A percentile compares a stretch with the other conserved stretches of the same genome.
Evolutionary conservation across 106 monocot genomes (phyloP).

Genomic region (Dendrobium huoshanense): DNA sequence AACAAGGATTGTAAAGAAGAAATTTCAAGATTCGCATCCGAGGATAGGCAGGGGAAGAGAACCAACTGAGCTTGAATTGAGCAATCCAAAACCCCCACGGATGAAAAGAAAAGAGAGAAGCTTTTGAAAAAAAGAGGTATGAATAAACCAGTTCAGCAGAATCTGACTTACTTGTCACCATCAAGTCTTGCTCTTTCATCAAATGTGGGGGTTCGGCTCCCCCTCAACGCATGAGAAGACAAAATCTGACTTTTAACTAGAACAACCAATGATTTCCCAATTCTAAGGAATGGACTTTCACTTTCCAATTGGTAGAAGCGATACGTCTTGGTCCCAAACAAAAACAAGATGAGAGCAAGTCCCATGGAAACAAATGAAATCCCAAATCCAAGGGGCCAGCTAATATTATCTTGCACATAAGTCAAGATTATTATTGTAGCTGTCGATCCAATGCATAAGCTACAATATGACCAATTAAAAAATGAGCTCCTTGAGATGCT

Average conservation of each 20-base stretch:
- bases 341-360: conserved; percentile 40
- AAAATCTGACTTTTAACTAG: background rate
- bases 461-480: conserved; percentile 85
- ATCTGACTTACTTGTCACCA: background rate
- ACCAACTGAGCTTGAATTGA: too few species aligned
- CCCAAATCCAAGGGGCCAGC: conserved; percentile 75
- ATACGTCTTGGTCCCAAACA: conserved; percentile 51
- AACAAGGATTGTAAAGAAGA: too few species aligned
- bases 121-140: too few species aligned
- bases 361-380: conserved; percentile 51
- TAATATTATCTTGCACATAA: conserved; percentile 68
- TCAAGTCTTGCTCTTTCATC: background rate
- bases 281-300: conserved; percentile 27
- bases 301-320: conserved; percentile 31
- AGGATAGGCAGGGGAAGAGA: too few species aligned
- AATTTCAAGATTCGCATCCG: too few species aligned
- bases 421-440: conserved; percentile 22
- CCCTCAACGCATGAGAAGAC: background rate
- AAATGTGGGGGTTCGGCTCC: background rate
- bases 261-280: conserved; percentile 20
- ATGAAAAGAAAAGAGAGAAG: too few species aligned
- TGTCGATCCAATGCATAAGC: conserved; percentile 16
- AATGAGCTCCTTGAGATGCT: conserved; percentile 44
- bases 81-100: too few species aligned
- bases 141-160: too few species aligned